Conservation (phyloP, 2,329 filamentous ascomycete species). For the Hypoxylon sp. region DNA sequence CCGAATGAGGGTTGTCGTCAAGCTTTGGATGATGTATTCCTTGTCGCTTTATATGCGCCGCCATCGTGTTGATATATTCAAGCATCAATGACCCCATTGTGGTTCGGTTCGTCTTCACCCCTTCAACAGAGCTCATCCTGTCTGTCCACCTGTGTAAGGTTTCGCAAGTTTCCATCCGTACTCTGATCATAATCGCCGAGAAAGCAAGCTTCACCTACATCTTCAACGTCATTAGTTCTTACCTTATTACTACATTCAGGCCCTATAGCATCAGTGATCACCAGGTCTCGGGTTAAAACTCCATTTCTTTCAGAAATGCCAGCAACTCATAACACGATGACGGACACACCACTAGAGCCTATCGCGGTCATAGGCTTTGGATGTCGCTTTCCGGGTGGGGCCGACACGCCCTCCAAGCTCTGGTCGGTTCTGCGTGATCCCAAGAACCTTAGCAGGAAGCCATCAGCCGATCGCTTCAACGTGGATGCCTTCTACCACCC, state of each 20-base stretch:
- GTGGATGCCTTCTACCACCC: constrained; percentile 55
- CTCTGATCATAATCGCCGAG: neutral
- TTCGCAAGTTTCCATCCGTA: neutral
- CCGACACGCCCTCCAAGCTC: constrained; percentile 34
- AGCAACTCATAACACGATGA: neutral
- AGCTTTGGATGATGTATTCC: neutral
- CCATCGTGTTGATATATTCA: constrained; percentile 1
- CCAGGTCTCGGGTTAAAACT: neutral
- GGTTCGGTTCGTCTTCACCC: neutral
- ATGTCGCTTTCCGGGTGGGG: constrained; percentile 39
- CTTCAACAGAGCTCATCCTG: constrained; percentile 16
- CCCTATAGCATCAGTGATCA: neutral
- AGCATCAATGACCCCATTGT: neutral
- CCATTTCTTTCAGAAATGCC: neutral
- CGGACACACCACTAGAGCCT: constrained; percentile 30
- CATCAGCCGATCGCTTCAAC: constrained; percentile 55
- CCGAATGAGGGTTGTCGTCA: neutral
- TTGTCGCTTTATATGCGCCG: neutral
- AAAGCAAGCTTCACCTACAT: neutral
- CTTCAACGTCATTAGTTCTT: constrained; percentile 5
- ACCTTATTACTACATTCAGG: neutral
- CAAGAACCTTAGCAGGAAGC: constrained; percentile 34
- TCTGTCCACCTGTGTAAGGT: constrained; percentile 6
- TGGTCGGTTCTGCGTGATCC: constrained; percentile 38
- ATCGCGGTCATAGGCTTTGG: constrained; percentile 44